phyloP scores from a whole-genome alignment of 2,329 filamentous ascomycete species.

The Tolypocladium guangdongense region DNA sequence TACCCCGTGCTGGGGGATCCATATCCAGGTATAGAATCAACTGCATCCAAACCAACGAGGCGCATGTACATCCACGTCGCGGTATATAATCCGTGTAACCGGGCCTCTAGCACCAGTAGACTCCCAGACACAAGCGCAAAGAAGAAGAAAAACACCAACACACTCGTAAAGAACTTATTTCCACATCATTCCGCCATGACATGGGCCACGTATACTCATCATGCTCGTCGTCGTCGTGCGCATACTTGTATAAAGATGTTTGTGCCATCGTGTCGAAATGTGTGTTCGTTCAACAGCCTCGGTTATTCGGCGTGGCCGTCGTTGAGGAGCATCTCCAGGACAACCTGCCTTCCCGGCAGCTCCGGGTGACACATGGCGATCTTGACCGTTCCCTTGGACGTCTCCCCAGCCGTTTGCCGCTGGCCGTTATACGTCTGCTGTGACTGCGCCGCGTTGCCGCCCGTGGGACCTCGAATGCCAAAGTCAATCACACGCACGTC shows the following conservation, averaged over 20 bases:
- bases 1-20: neutral
- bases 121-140: neutral
- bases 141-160: neutral
- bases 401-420: slow-evolving; percentile 26
- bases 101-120: neutral
- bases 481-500: slow-evolving; percentile 89
- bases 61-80: neutral
- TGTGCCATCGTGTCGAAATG: neutral
- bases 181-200: neutral
- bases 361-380: slow-evolving; percentile 92
- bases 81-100: neutral
- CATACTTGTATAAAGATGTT: neutral
- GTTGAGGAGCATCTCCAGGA: slow-evolving; percentile 87
- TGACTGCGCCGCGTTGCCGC: slow-evolving; percentile 28
- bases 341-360: slow-evolving; percentile 70
- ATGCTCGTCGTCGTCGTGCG: slow-evolving; percentile 3
- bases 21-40: neutral
- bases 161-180: neutral
- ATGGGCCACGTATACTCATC: neutral
- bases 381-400: slow-evolving; percentile 71
- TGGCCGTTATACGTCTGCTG: slow-evolving; percentile 21
- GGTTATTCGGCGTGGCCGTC: slow-evolving; percentile 56
- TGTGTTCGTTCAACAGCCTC: neutral
- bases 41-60: neutral
- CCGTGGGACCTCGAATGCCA: slow-evolving; percentile 54